Percentiles rank a stretch among this genome's conserved stretches.
phyloP scores from a whole-genome alignment of 2,329 filamentous ascomycete species.

The Aureobasidium sp. region DNA sequence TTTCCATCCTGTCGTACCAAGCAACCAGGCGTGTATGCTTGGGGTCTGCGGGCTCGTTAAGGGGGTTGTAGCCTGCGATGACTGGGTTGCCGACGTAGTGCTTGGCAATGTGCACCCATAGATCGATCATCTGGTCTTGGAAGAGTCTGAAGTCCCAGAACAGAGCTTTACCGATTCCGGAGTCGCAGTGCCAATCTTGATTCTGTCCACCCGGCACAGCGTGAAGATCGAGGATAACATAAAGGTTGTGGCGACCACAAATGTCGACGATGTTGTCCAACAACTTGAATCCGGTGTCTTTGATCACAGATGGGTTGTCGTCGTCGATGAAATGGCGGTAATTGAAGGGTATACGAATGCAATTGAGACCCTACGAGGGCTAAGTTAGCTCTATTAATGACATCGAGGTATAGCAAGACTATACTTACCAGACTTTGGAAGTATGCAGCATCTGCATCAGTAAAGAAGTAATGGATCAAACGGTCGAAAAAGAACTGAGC shows the following conservation, averaged over 20 bases:
- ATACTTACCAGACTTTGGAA: conserved; percentile 36
- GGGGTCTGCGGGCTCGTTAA: conserved; percentile 42
- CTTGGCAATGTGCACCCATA: conserved; percentile 38
- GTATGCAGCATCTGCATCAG: conserved; percentile 48
- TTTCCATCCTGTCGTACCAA: conserved; percentile 38
- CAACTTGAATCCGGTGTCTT: conserved; percentile 39
- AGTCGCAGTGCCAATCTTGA: conserved; percentile 42
- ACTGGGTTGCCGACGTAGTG: conserved; percentile 33
- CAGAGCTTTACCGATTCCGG: conserved; percentile 29
- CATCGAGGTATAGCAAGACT: neutral
- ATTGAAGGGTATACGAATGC: conserved; percentile 51
- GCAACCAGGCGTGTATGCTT: conserved; percentile 35
- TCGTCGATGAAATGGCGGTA: conserved; percentile 48
- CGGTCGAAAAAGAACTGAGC: conserved; percentile 49
- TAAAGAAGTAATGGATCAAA: conserved; percentile 49
- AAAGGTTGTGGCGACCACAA: conserved; percentile 38
- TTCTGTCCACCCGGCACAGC: conserved; percentile 40
- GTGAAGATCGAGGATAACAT: conserved; percentile 42
- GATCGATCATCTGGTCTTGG: conserved; percentile 39
- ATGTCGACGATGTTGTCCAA: conserved; percentile 40
- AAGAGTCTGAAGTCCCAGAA: conserved; percentile 43
- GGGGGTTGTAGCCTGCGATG: conserved; percentile 39
- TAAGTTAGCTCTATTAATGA: neutral
- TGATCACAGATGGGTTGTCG: conserved; percentile 39
- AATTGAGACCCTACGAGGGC: conserved; percentile 40